phyloP scores from a whole-genome alignment of 345 rosid genomes.

The Melaleuca quinquenervia region DNA sequence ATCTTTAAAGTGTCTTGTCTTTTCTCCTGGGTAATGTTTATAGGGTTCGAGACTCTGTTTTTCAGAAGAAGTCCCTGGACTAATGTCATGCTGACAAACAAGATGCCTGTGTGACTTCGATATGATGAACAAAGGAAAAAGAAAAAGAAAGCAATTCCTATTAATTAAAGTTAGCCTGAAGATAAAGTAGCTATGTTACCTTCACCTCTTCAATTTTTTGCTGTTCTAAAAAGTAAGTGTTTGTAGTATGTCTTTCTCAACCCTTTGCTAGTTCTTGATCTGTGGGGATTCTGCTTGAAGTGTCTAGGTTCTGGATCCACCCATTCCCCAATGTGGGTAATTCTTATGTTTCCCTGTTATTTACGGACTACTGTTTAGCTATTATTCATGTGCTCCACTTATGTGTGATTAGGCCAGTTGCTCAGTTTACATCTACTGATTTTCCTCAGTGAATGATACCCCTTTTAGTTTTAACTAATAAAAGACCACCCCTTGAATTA shows the following conservation, averaged over 20 bases:
- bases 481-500: not conserved
- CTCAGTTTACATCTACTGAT: not conserved
- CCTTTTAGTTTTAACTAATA: not conserved
- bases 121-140: not conserved
- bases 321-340: not conserved
- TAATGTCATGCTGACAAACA: not conserved
- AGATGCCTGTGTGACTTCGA: not conserved
- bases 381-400: not conserved
- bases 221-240: not conserved
- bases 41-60: not conserved
- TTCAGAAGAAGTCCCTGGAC: not conserved
- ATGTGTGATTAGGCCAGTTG: not conserved
- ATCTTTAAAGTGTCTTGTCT: not conserved
- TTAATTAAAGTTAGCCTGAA: not conserved
- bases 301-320: not conserved
- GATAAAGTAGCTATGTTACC: not conserved
- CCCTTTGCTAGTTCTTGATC: not conserved
- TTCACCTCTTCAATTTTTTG: not conserved
- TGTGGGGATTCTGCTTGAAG: not conserved
- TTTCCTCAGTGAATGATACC: not conserved
- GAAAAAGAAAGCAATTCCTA: not conserved
- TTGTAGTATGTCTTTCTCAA: not conserved
- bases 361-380: not conserved
- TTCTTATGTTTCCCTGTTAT: not conserved
- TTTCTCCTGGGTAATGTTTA: not conserved